These are phyloP conservation scores for Panaeolus papilionaceus DNA, from an alignment of 768 basidiomycete genomes.

Conservation along the genomic window DNA sequence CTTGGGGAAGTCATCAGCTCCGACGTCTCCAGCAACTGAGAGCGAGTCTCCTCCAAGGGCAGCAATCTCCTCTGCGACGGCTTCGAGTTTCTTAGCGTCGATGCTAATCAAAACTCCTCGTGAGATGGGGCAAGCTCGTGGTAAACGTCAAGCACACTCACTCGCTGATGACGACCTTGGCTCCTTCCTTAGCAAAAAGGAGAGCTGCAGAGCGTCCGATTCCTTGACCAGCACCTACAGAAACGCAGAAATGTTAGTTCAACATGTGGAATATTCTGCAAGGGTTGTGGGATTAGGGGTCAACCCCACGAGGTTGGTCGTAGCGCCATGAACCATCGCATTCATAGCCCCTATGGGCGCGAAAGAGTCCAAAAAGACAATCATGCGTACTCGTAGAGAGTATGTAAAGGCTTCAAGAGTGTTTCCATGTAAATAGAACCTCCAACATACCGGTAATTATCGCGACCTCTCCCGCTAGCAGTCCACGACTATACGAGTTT, in stretches of 20 bases:
- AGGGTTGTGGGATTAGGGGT: not conserved
- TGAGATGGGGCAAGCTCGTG: not conserved
- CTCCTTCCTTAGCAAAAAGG: constrained; percentile 84
- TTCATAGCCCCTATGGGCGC: not conserved
- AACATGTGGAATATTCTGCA: not conserved
- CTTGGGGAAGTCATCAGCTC: constrained; percentile 84
- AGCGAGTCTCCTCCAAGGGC: constrained; percentile 75
- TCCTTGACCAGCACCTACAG: constrained; percentile 80
- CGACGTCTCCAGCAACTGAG: constrained; percentile 80
- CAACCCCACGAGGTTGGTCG: not conserved
- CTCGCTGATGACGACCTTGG: constrained; percentile 88
- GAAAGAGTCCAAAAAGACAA: not conserved
- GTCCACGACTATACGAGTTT: constrained; percentile 57
- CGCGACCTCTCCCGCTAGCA: constrained; percentile 79
- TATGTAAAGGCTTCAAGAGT: not conserved
- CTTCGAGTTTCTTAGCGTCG: constrained; percentile 69
- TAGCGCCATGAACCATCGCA: not conserved
- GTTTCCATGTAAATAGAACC: not conserved
- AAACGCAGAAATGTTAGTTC: constrained; percentile 4
- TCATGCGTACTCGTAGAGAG: not conserved
- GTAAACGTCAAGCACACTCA: constrained; percentile 36
- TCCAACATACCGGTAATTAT: constrained; percentile 77
- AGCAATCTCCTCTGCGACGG: constrained; percentile 77
- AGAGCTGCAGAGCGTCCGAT: constrained; percentile 80
- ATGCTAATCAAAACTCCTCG: constrained; percentile 50